Evolutionary conservation across 1,284 basidiomycete species (phyloP).

Genomic region (Trichosporon sp.): DNA sequence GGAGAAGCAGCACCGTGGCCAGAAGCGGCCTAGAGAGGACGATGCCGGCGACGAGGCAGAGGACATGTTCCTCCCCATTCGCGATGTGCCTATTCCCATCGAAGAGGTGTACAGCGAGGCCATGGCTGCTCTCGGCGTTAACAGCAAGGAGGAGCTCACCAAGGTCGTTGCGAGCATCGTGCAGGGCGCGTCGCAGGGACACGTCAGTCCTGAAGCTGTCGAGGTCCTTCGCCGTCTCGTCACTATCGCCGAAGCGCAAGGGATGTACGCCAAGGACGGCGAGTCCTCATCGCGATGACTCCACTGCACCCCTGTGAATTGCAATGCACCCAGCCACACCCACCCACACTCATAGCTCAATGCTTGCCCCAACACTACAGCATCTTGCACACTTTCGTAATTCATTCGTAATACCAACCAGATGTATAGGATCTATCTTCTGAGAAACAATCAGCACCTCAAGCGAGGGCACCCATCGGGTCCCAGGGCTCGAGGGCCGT

Average conservation of each 20-base stretch:
- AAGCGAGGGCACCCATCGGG: conserved; percentile 67
- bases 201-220: conserved; percentile 26
- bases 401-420: not conserved
- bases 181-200: conserved; percentile 25
- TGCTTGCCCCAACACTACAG: not conserved
- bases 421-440: conserved; percentile 8
- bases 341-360: too few species aligned
- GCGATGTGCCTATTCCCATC: conserved; percentile 43
- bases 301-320: not conserved
- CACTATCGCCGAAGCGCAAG: conserved; percentile 26
- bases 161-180: conserved; percentile 29
- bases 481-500: conserved; percentile 81
- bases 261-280: not conserved
- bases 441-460: not conserved
- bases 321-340: not conserved
- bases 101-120: conserved; percentile 32
- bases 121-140: conserved; percentile 29
- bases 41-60: conserved; percentile 61
- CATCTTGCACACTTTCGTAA: conserved; percentile 2
- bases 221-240: conserved; percentile 32
- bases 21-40: conserved; percentile 23
- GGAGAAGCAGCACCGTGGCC: not conserved
- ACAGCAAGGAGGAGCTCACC: conserved; percentile 26
- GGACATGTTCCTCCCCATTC: conserved; percentile 47
- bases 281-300: not conserved